Percentiles rank a stretch among this genome's conserved stretches.
Evolutionary conservation across 768 basidiomycete genomes (phyloP).

Genomic region (Hortiboletus campestris): DNA sequence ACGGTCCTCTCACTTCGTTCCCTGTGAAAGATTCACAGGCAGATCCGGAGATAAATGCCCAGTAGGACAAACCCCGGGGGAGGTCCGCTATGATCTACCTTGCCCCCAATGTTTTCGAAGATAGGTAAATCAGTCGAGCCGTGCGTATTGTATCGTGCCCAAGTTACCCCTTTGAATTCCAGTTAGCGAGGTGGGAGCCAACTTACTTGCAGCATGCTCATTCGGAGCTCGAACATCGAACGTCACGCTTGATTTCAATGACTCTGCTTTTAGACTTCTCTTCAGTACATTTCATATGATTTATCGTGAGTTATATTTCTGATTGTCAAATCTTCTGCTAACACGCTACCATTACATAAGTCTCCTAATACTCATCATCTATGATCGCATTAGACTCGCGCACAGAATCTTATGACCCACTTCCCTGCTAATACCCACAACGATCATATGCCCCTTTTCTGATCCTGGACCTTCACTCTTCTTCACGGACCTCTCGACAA

Average conservation of each 20-base stretch:
- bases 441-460: not conserved
- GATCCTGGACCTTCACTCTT: not conserved
- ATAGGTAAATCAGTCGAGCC: slow-evolving; percentile 2
- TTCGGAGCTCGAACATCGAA: not conserved
- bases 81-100: not conserved
- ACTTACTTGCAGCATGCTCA: not conserved
- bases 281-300: not conserved
- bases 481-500: not conserved
- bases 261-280: not conserved
- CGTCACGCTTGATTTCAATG: not conserved
- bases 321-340: not conserved
- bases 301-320: slow-evolving; percentile 1
- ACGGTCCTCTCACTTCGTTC: not conserved
- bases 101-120: slow-evolving; percentile 6
- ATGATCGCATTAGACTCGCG: not conserved
- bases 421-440: not conserved
- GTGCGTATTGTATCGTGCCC: not conserved
- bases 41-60: not conserved
- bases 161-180: not conserved
- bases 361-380: not conserved
- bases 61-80: rapidly evolving
- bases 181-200: not conserved
- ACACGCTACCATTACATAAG: slow-evolving; percentile 2
- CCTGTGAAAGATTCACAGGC: not conserved
- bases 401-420: not conserved